Conservation (phyloP, 2,329 filamentous ascomycete genomes). For the Colletotrichum plurivorum region DNA sequence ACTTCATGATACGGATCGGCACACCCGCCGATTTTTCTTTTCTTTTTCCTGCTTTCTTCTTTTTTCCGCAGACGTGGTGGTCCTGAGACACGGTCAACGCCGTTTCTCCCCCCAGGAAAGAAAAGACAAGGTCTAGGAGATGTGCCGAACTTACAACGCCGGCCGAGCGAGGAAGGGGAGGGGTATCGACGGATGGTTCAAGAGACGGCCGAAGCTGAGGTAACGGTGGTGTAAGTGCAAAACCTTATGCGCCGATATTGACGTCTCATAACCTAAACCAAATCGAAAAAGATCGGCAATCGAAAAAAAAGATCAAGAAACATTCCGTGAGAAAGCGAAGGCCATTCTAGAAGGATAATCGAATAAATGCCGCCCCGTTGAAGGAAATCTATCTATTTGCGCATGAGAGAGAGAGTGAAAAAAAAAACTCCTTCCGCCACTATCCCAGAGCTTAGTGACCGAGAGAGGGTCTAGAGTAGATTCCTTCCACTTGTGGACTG, state of each 20-base stretch:
- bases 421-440: background rate
- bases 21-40: background rate
- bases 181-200: constrained; percentile 13
- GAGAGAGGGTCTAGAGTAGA: constrained; percentile 14
- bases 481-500: constrained; percentile 17
- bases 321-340: background rate
- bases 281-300: background rate
- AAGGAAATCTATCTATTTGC: background rate
- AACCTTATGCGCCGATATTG: constrained; percentile 21
- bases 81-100: constrained; percentile 7
- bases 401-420: background rate
- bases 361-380: background rate
- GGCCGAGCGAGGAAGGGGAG: background rate
- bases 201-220: constrained; percentile 23
- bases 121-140: background rate
- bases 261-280: background rate
- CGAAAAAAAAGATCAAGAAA: background rate
- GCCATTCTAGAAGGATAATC: background rate
- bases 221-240: constrained; percentile 36
- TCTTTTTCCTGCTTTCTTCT: background rate
- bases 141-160: constrained; percentile 12
- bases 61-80: constrained; percentile 1
- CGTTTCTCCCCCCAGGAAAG: constrained; percentile 1
- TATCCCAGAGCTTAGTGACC: background rate
- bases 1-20: constrained; percentile 53